phyloP scores from a whole-genome alignment of 768 basidiomycete species.

The Chalciporus pseudorubinellus region DNA sequence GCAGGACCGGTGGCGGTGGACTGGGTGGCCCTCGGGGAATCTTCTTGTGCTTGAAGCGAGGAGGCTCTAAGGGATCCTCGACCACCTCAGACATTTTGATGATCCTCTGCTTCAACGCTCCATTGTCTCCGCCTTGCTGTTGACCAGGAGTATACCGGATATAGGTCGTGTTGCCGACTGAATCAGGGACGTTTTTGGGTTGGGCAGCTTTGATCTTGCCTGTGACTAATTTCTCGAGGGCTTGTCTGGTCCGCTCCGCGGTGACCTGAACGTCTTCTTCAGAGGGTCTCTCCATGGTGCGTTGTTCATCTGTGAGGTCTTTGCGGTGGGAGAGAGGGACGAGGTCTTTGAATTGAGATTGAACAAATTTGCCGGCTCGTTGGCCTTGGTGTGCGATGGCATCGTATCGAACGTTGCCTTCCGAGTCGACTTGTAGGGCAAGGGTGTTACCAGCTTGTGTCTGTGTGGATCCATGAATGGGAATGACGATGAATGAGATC shows the following conservation, averaged over 20 bases:
- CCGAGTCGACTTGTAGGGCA: constrained; percentile 93
- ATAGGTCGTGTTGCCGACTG: constrained; percentile 80
- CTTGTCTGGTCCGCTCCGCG: constrained; percentile 84
- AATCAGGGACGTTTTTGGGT: constrained; percentile 90
- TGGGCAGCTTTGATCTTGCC: constrained; percentile 99
- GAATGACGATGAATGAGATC: not conserved
- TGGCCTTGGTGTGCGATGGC: constrained; percentile 97
- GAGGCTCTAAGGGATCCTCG: constrained; percentile 96
- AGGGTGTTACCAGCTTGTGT: constrained; percentile 91
- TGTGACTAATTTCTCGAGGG: constrained; percentile 89
- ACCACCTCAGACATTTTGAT: constrained; percentile 99
- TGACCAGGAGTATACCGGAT: constrained; percentile 97
- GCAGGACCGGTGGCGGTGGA: constrained; percentile 92
- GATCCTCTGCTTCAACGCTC: constrained; percentile 81
- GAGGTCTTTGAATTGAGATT: constrained; percentile 97
- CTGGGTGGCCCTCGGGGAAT: constrained; percentile 95
- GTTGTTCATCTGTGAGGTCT: constrained; percentile 74
- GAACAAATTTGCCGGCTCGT: constrained; percentile 78
- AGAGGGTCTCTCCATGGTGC: constrained; percentile 86
- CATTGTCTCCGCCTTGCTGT: constrained; percentile 60
- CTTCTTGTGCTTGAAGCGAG: constrained; percentile 98
- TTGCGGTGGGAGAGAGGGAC: constrained; percentile 88
- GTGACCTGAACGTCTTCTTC: constrained; percentile 92
- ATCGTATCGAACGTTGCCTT: constrained; percentile 96
- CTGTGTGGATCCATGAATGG: constrained; percentile 38